Evolutionary conservation across 495 filamentous ascomycete genomes (phyloP).

Genomic region (Pyrenula massariospora): DNA sequence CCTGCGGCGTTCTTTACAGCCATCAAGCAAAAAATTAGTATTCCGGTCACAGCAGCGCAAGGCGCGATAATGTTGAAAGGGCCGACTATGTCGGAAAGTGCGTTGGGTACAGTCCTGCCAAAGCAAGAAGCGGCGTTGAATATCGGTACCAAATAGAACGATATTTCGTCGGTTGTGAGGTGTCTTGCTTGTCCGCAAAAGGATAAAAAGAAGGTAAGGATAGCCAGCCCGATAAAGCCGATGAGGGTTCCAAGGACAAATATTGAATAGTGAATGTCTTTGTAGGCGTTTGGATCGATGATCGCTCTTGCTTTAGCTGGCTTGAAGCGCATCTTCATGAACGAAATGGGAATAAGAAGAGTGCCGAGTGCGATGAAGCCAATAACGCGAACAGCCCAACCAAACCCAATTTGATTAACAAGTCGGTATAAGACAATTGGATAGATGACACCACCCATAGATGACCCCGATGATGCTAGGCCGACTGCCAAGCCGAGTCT

Average conservation of each 20-base stretch:
- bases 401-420: slow-evolving; percentile 27
- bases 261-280: slow-evolving; percentile 15
- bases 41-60: slow-evolving; percentile 12
- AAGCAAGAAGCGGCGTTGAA: slow-evolving; percentile 27
- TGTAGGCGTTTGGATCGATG: slow-evolving; percentile 20
- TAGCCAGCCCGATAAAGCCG: slow-evolving; percentile 16
- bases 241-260: slow-evolving; percentile 16
- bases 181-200: slow-evolving; percentile 6
- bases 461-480: slow-evolving; percentile 25
- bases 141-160: slow-evolving; percentile 29
- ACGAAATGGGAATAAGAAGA: slow-evolving; percentile 21
- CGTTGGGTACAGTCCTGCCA: slow-evolving; percentile 24
- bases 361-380: slow-evolving; percentile 36
- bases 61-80: slow-evolving; percentile 21
- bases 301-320: slow-evolving; percentile 7
- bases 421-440: slow-evolving; percentile 35
- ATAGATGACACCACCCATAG: slow-evolving; percentile 34
- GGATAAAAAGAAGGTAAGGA: slow-evolving; percentile 24
- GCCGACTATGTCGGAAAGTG: slow-evolving; percentile 24
- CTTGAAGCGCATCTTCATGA: slow-evolving; percentile 27
- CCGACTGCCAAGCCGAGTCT: slow-evolving; percentile 31
- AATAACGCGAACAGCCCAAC: slow-evolving; percentile 32
- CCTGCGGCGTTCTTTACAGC: slow-evolving; percentile 14
- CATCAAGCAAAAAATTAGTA: slow-evolving; percentile 21
- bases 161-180: slow-evolving; percentile 4